Base-by-base conservation (phyloP, 2,329 filamentous ascomycete genomes). In the Fusarium albidum region DNA sequence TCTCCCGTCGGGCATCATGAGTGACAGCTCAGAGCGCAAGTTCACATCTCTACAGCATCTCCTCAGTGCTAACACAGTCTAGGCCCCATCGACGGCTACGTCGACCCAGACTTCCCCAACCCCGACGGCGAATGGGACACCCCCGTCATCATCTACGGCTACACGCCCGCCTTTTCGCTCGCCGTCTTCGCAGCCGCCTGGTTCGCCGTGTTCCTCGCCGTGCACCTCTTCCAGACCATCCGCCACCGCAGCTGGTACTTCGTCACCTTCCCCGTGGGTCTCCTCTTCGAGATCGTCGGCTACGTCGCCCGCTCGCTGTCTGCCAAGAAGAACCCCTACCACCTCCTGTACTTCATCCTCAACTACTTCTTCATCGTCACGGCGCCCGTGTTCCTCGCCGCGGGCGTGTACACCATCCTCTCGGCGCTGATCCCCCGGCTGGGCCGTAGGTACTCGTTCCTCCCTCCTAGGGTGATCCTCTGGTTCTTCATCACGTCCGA, bases 331-430 rank as follows among this genome's bases (percentile, higher is more conserved):
- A 74, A 83, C 55, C 82, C 82, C 0, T 84, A 84, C 66, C 73
- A 77, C 54, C 73, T 84, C 13, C 69, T 78, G 31, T 84, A 78
- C 72, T 85, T 85, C 59, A 80, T 85, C 32, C 69, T 82, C 38
- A 81, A 83, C 64, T 85, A 84, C 72, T 85, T 85, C 73, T 83
- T 83, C 73, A 83, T 85, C 67, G 82, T 85, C 55, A 79, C 80
- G 0, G 82, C 82, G 0, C 82, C 82, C 2, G 82, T 85, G 31
- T 82, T 85, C 63, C 78, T 84, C 68, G 76, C 79, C 13, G 82
- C 82, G 0, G 76, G 77, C 0, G 79, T 84, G 42, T 85, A 84
- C 72, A 79, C 79, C n/a, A 71, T 82, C 39, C 72, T 85, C 7
- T 79, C 76, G 0, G 73, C 77, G 4, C 68, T 85, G 27, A 82